Conservation (phyloP, 306 rosid genomes). For the Medicago truncatula region MtrunA17r5.0-ANR NC_053042.1:4836001-4836500, state of each 20-base stretch:
- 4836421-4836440: too few species aligned
- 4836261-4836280: not conserved
- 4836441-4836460: too few species aligned
- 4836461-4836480: too few species aligned
- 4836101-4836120: constrained; percentile 59
- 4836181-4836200: not conserved
- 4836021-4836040: constrained; percentile 36
- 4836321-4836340: not conserved
- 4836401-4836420: not conserved
- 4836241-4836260: constrained; percentile 26
- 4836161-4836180: not conserved
- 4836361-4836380: not conserved
- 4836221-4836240: constrained; percentile 33
- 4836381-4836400: not conserved
- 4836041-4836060: constrained; percentile 39
- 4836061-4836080: constrained; percentile 50
- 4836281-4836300: constrained; percentile 39
- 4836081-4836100: constrained; percentile 51
- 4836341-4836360: too few species aligned
- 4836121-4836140: constrained; percentile 55
- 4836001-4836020: constrained; percentile 43
- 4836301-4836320: not conserved
- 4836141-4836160: constrained; percentile 21
- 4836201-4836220: constrained; percentile 42
- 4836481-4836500: too few species aligned